Base-by-base conservation (phyloP, 768 basidiomycete genomes). In the Thelephora ganbajun region DNA sequence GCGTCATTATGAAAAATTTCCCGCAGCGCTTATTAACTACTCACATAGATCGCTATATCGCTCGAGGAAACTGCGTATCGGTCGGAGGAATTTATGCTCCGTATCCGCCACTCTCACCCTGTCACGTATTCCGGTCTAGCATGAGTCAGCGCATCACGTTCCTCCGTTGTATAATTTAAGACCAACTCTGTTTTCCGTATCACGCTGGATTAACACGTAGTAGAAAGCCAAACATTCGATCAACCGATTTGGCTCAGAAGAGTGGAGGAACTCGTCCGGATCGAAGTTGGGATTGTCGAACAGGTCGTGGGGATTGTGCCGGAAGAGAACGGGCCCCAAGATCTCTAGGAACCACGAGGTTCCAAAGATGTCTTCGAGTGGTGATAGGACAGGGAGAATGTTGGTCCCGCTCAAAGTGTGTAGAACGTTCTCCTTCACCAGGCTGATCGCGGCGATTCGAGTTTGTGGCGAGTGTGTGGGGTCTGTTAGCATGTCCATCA, bases 221-320 rank as follows among this genome's bases (percentile, higher is more conserved):
- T 80, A 83, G 45, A 87, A 69, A 14, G 76, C 74, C 5, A 89
- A 63, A 51, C 73, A 77, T 51, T 86, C 83, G 0, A 73, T 69
- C 19, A 89, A 64, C 36, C 85, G 67, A 18, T 69, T 54, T n/a
- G 77, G 65, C 54, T 87, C 85, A 7, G 71, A 62, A 0, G 73
- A 74, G 20, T 72, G 63, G 13, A 85, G 65, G 35, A 74, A 72
- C 12, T 67, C 61, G 5, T 72, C 54, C 0, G 71, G 57, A 12
- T 61, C 59, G 20, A 54, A 16, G 18, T 46, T 45, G 9, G 58
- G 50, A 3, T 56, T 47, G 2, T 39, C 33, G 26, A 85, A 72
- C 13, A 79, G 59, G 50, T 76, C 73, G 0, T 69, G 66, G 0
- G 81, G 77, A 48, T 72, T 68, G 0, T 79, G 69, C 19, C 67